These are phyloP conservation scores for Fusarium brevicatenulatum DNA, from an alignment of 2,329 filamentous ascomycete species.

Conservation along the genomic window DNA sequence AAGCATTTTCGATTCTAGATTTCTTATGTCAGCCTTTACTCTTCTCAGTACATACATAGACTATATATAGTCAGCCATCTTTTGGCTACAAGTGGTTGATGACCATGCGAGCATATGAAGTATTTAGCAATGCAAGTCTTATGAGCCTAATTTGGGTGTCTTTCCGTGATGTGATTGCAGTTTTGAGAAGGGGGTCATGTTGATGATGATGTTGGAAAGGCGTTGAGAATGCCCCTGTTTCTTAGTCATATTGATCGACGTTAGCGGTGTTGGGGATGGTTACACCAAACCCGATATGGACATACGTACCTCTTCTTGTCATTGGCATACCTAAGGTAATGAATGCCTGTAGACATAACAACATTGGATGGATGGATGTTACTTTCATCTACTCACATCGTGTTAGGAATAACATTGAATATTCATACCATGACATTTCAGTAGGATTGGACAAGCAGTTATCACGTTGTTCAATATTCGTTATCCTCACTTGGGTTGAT, in stretches of 20 bases:
- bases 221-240: conserved; percentile 23
- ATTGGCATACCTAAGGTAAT: background rate
- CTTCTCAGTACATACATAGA: conserved; percentile 37
- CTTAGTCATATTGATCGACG: conserved; percentile 17
- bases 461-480: background rate
- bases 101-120: conserved; percentile 8
- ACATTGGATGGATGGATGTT: background rate
- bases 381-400: background rate
- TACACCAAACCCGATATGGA: conserved; percentile 9
- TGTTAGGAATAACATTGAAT: background rate
- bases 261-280: conserved; percentile 11
- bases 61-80: conserved; percentile 21
- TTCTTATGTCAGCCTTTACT: conserved; percentile 21
- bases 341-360: too few species aligned
- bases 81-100: conserved; percentile 6
- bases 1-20: conserved; percentile 16
- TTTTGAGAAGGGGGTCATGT: background rate
- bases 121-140: conserved; percentile 21
- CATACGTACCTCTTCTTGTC: background rate
- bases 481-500: background rate
- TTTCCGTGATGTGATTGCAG: background rate
- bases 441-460: background rate
- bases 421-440: background rate
- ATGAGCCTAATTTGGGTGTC: background rate
- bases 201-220: background rate